These are phyloP conservation scores for Polygonum maritimum DNA, from an alignment of 148 eudicot species.

Conservation along the genomic window DNA sequence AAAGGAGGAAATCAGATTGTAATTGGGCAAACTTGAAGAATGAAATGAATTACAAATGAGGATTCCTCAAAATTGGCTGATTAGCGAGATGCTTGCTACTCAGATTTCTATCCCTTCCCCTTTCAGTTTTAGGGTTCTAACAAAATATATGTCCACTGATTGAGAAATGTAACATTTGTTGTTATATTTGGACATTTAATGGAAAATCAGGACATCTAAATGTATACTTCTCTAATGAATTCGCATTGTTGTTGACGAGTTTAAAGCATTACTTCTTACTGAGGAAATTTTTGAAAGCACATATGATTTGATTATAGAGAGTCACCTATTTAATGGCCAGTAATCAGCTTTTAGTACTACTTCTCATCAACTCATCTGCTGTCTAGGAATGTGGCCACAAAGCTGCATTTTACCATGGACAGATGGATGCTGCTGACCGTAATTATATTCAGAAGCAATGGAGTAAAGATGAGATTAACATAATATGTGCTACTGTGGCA, in stretches of 20 bases:
- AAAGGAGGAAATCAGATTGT: no score
- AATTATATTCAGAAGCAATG: constrained; percentile 76
- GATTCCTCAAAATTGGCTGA: no score
- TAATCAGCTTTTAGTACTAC: background rate
- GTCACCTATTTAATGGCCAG: background rate
- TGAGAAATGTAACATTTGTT: background rate
- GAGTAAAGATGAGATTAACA: constrained; percentile 94
- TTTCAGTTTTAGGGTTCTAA: no score
- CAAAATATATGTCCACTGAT: background rate
- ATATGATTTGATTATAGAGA: background rate
- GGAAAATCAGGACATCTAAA: background rate
- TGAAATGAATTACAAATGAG: no score
- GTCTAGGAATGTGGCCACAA: constrained; percentile 76
- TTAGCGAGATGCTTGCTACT: no score
- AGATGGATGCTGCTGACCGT: constrained; percentile 83
- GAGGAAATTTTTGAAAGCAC: background rate
- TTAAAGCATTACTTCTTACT: background rate
- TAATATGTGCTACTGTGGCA: constrained; percentile 98
- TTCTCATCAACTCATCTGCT: constrained; percentile 1
- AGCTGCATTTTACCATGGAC: constrained; percentile 91
- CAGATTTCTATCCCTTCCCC: no score
- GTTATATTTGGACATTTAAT: background rate
- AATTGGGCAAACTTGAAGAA: no score
- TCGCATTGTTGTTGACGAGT: background rate
- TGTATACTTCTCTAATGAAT: background rate